Evolutionary conservation across 2,329 filamentous ascomycete genomes (phyloP), one percentile per base, ranked within the genome.

Genomic region (Pestalotiopsis sp.): DNA sequence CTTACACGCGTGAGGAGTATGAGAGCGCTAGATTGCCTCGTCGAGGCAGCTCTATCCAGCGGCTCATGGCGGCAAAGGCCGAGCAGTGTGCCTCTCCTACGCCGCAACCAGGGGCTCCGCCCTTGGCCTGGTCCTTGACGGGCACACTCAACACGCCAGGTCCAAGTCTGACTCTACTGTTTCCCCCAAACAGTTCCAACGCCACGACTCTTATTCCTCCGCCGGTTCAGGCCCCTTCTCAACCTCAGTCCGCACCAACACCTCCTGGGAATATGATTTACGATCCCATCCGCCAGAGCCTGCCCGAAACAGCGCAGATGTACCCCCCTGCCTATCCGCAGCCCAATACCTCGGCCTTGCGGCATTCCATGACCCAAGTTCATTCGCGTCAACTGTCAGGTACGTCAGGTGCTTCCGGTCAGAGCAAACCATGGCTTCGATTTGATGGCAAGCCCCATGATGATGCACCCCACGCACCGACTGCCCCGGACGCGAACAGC

Each of bases 61-160:
- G 81, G 3, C 82, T 88, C 31, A 25, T 62, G 25, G 45, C 45
- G 9, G 79, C 83, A 2, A 79, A 79, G 12, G 78, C 84, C 4
- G 83, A 86, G 52, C 80, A 81, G 2, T 75, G 73, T 39, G 81
- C 83, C 1, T 87, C 86, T 0, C 87, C 87, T 2, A 74, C 84
- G 14, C 61, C 61, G 64, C 81, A 82, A 52, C 59, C 59, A 12
- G 27, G 7, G 7, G 25, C 59, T n/a, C 81, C 83, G 9, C 84
- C 83, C 0, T 93, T 97, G 69, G 94, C 93, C 1, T 97, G 93
- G 92, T 94, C 93, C 7, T 81, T 97, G n/a, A 94, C 94, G 0
- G 94, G 94, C 14, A 95, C 92, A 1, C 94, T 93, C 67, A 94
- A 97, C 75, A 96, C 93, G 3, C 92, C 93, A 1, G 94, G 90